phyloP scores from a whole-genome alignment of 805 yeast species.

The Clavispora santaluciae region DNA sequence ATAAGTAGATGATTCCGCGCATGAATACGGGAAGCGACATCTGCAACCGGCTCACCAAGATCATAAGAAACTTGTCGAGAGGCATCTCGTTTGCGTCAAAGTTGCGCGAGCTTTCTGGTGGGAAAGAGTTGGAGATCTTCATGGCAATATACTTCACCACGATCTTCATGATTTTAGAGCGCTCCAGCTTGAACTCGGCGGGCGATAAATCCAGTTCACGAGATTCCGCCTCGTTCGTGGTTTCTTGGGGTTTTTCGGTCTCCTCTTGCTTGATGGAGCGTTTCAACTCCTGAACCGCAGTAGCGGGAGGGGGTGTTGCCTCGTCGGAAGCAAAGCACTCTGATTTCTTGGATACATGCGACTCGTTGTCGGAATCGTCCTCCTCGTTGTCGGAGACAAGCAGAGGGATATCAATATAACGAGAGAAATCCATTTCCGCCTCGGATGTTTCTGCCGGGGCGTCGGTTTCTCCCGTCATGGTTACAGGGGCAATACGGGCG shows the following conservation, averaged over 20 bases:
- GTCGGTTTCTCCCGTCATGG: neutral
- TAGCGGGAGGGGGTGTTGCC: constrained; percentile 3
- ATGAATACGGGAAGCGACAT: constrained; percentile 33
- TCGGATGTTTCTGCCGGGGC: neutral
- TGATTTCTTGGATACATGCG: constrained; percentile 5
- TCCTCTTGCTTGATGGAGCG: constrained; percentile 15
- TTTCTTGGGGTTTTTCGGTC: neutral
- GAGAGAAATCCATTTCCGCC: constrained; percentile 13
- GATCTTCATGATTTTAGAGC: constrained; percentile 37
- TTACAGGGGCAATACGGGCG: neutral
- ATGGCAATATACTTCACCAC: constrained; percentile 40
- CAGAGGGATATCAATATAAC: constrained; percentile 27
- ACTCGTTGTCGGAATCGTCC: constrained; percentile 24
- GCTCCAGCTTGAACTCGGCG: constrained; percentile 25
- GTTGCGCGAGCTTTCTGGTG: constrained; percentile 31
- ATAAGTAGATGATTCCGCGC: constrained; percentile 38
- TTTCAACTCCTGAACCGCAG: constrained; percentile 19
- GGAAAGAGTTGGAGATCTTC: constrained; percentile 40
- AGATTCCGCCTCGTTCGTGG: neutral
- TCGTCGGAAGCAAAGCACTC: neutral
- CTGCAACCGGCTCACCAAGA: constrained; percentile 34
- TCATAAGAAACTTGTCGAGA: constrained; percentile 35
- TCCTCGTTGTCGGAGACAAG: constrained; percentile 30
- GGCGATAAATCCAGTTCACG: neutral
- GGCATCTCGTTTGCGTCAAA: constrained; percentile 27